Evolutionary conservation across 306 rosid genomes (phyloP), one percentile per base, ranked within the genome.

Genomic region (Gillenia trifoliata): DNA sequence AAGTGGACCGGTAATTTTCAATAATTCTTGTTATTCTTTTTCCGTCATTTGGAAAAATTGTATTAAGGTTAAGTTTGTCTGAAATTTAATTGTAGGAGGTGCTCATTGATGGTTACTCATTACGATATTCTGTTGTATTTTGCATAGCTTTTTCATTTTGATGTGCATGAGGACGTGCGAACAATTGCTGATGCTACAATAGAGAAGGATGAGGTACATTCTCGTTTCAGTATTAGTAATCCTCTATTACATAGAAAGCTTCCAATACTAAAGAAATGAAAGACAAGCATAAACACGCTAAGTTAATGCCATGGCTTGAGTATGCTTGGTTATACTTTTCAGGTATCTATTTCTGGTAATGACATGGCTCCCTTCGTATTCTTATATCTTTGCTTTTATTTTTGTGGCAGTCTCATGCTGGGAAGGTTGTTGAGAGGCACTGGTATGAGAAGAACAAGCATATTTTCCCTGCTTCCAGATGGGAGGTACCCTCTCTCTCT

Each of bases 371-470:
- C 11, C 29, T 36, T 11, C 7, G 43, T n/a, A 8, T 70, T 41
- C 68, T 33, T 64, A 64, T 71, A 10, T 23, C 64, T 70, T 73
- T 67, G 20, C 33, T 56, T 75, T 20, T 31, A 56, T 5, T 49
- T 80, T 47, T 68, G 56, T 70, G 70, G 70, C 88, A 94, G 98
- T 94, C 97, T 68, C 98, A 91, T 87, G 98, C 95, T 63, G 98
- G 98, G 67, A 94, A 94, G 76, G 98, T 94, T 73, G 98, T 91
- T 23, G 95, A 91, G 87, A 88, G 96, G 87, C 98, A 94, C 74
- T 94, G 97, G 98, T 94, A 91, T 69, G 98, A 94, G 83, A 94
- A 90, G 90, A 91, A 94, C 87, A 94, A 94, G 86, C 97, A 90
- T 79, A 94, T 94, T 63, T 94, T 91, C 78, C 98, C 97, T 50